A percentile compares a stretch with the other conserved stretches of the same genome.
phyloP scores from a whole-genome alignment of 2,329 filamentous ascomycete species.

The Tolypocladium paradoxum region DNA sequence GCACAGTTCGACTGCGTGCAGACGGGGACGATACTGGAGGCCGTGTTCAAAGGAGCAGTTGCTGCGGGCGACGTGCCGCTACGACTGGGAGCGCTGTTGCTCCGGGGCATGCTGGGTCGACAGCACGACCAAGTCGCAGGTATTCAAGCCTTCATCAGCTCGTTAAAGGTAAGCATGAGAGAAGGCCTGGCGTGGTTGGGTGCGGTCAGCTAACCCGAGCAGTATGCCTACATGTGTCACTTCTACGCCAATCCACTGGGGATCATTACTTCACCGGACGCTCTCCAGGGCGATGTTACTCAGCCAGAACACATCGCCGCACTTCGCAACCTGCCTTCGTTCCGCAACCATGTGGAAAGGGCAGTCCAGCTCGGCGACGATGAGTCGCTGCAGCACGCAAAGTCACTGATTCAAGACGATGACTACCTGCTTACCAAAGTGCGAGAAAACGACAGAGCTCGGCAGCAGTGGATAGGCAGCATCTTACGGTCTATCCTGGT shows the following conservation, averaged over 20 bases:
- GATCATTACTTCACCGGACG: slow-evolving; percentile 38
- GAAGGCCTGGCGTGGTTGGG: neutral
- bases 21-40: slow-evolving; percentile 59
- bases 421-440: slow-evolving; percentile 37
- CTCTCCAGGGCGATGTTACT: slow-evolving; percentile 20
- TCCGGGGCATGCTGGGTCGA: slow-evolving; percentile 54
- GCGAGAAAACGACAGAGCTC: slow-evolving; percentile 15
- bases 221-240: slow-evolving; percentile 81
- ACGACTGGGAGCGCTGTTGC: slow-evolving; percentile 52
- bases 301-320: slow-evolving; percentile 55
- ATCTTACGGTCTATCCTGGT: slow-evolving; percentile 41
- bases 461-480: slow-evolving; percentile 26
- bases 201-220: slow-evolving; percentile 4
- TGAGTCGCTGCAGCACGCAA: slow-evolving; percentile 30
- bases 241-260: slow-evolving; percentile 72
- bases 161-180: slow-evolving; percentile 45
- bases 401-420: slow-evolving; percentile 49
- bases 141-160: slow-evolving; percentile 59
- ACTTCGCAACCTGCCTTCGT: slow-evolving; percentile 58
- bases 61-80: slow-evolving; percentile 45
- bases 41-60: slow-evolving; percentile 56
- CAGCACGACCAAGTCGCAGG: slow-evolving; percentile 71
- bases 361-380: slow-evolving; percentile 31
- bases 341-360: slow-evolving; percentile 43
- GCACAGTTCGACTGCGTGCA: slow-evolving; percentile 70